These are phyloP conservation scores for Cyamopsis tetragonoloba DNA, from an alignment of 306 rosid species.

Conservation along the genomic window DNA sequence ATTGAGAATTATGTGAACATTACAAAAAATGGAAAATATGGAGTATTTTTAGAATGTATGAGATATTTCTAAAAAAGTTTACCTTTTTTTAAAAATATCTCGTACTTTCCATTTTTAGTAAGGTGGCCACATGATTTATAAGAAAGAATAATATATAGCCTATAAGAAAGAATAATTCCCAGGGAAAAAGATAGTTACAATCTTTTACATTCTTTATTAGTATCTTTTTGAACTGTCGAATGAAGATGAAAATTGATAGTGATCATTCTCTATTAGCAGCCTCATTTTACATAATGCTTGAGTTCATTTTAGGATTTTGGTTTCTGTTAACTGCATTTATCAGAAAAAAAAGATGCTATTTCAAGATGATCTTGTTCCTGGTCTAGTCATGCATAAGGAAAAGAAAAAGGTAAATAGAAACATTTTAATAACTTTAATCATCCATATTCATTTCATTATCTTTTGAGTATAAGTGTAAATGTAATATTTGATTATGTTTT, in stretches of 20 bases:
- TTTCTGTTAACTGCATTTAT: constrained; percentile 45
- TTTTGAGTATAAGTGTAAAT: not conserved
- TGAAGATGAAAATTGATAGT: not conserved
- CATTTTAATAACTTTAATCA: not conserved
- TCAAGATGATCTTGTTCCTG: constrained; percentile 40
- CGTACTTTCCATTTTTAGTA: no score
- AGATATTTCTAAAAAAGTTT: no score
- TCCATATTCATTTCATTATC: not conserved
- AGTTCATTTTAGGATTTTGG: constrained; percentile 55
- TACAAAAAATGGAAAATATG: no score
- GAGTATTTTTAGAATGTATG: no score
- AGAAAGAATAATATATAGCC: no score
- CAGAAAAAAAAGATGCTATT: constrained; percentile 43
- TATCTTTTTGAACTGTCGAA: not conserved
- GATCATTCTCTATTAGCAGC: not conserved
- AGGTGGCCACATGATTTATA: no score
- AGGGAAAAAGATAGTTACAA: not conserved
- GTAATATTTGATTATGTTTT: not conserved
- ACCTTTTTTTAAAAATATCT: no score
- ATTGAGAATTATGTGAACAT: no score
- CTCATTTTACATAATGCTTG: not conserved
- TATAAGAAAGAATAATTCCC: not conserved
- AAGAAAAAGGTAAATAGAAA: constrained; percentile 62
- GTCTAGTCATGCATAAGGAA: constrained; percentile 46
- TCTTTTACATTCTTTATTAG: not conserved